Evolutionary conservation across 1,284 basidiomycete species (phyloP).

Genomic region (Fomitopsis schrenkii): DNA sequence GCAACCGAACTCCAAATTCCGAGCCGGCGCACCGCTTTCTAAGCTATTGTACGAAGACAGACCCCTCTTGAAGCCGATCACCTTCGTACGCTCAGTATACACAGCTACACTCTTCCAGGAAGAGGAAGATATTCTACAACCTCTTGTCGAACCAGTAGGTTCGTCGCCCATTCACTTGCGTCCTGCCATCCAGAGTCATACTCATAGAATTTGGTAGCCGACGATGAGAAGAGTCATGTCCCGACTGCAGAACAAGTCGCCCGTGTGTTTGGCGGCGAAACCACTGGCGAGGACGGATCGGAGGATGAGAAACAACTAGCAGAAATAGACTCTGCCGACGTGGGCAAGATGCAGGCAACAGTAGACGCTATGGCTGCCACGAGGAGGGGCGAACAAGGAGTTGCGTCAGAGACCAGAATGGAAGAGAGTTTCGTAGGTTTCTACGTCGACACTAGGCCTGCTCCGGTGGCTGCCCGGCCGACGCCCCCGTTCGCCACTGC

Average conservation of each 20-base stretch:
- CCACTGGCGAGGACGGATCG: constrained; percentile 13
- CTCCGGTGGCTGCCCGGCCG: constrained; percentile 4
- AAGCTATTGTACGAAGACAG: constrained; percentile 51
- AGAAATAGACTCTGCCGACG: constrained; percentile 64
- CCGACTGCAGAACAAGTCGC: constrained; percentile 64
- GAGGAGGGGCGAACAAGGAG: not conserved
- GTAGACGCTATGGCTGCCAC: constrained; percentile 26
- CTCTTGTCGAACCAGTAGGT: constrained; percentile 51
- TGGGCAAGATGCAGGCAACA: constrained; percentile 39
- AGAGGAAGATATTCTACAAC: constrained; percentile 63
- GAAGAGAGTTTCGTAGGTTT: constrained; percentile 41
- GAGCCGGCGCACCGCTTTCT: constrained; percentile 45
- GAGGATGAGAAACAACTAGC: constrained; percentile 42
- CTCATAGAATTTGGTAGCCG: constrained; percentile 28
- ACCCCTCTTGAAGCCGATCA: constrained; percentile 57
- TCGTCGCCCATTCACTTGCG: constrained; percentile 20
- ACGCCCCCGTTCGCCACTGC: constrained; percentile 6
- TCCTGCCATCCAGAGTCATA: not conserved
- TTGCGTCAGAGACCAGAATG: constrained; percentile 8
- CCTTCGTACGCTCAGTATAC: constrained; percentile 58
- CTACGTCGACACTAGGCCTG: constrained; percentile 28
- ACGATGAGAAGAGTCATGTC: constrained; percentile 47
- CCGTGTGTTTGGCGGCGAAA: constrained; percentile 47
- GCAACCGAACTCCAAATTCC: constrained; percentile 20
- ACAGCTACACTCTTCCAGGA: constrained; percentile 58